These are phyloP conservation scores for Ophiognomonia clavigignenti-juglandacearum DNA, from an alignment of 2,329 filamentous ascomycete species.

Conservation along the genomic window DNA sequence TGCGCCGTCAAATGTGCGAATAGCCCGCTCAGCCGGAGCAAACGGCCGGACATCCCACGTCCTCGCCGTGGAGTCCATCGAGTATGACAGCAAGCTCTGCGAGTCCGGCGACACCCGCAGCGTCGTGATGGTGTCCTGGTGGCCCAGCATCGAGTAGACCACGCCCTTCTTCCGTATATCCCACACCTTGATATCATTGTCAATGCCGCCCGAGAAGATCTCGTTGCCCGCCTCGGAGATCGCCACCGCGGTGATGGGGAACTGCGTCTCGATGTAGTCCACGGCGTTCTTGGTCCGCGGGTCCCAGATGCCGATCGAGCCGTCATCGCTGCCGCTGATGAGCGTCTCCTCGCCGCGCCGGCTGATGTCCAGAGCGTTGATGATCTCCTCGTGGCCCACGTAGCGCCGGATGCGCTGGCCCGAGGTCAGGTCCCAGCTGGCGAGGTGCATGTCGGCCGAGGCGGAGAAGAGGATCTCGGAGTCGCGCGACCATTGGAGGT, in stretches of 20 bases:
- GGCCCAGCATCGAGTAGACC: slow-evolving; percentile 81
- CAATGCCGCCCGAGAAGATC: slow-evolving; percentile 89
- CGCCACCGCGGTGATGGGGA: slow-evolving; percentile 86
- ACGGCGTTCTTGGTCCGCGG: slow-evolving; percentile 83
- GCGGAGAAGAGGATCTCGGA: slow-evolving; percentile 86
- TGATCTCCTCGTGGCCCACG: slow-evolving; percentile 89
- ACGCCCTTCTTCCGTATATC: slow-evolving; percentile 88
- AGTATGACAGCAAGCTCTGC: slow-evolving; percentile 83
- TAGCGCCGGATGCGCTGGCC: slow-evolving; percentile 90
- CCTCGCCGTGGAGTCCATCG: slow-evolving; percentile 87
- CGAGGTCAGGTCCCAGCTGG: slow-evolving; percentile 91
- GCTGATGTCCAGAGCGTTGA: slow-evolving; percentile 87
- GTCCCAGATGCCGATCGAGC: slow-evolving; percentile 93
- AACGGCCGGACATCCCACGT: slow-evolving; percentile 98
- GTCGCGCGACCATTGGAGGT: slow-evolving; percentile 95
- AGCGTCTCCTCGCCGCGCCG: slow-evolving; percentile 86
- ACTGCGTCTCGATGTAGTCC: slow-evolving; percentile 85
- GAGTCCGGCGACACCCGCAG: slow-evolving; percentile 89
- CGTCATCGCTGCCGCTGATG: slow-evolving; percentile 89
- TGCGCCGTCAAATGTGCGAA: slow-evolving; percentile 90
- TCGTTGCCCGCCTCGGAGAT: slow-evolving; percentile 94
- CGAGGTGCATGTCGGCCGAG: slow-evolving; percentile 87
- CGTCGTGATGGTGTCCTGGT: slow-evolving; percentile 88
- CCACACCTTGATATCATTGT: slow-evolving; percentile 97
- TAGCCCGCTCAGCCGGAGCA: slow-evolving; percentile 77